A percentile compares a stretch with the other conserved stretches of the same genome.
Evolutionary conservation across 2,329 filamentous ascomycete genomes (phyloP).

Genomic region (Dichotomopilus funicola): DNA sequence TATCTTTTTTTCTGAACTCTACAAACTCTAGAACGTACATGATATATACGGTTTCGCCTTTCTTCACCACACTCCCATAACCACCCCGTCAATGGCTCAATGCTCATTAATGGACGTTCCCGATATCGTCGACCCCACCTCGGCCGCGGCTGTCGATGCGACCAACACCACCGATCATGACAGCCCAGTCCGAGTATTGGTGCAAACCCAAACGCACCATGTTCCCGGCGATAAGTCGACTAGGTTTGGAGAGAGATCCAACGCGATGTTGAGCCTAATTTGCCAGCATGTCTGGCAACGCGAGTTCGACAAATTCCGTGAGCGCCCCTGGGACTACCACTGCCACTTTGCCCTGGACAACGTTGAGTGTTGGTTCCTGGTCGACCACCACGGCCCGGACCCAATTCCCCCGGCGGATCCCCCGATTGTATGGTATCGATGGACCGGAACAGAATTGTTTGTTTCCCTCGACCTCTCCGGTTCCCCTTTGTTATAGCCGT

Average conservation of each 20-base stretch:
- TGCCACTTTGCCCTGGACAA: conserved; percentile 21
- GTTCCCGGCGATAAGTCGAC: conserved; percentile 6
- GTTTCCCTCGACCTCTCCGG: neutral
- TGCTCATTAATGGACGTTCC: neutral
- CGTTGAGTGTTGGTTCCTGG: conserved; percentile 5
- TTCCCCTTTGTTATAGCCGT: neutral
- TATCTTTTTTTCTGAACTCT: neutral
- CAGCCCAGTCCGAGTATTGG: neutral
- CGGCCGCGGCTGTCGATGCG: neutral
- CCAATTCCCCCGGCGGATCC: neutral
- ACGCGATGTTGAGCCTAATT: conserved; percentile 2
- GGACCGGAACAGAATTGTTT: conserved; percentile 5
- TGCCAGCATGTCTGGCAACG: conserved; percentile 9
- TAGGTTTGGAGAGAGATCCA: neutral
- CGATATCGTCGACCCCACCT: neutral
- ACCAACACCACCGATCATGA: neutral
- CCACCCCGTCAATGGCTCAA: neutral
- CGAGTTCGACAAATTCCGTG: neutral
- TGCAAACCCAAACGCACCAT: conserved; percentile 5
- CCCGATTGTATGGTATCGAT: neutral
- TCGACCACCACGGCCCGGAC: conserved; percentile 5
- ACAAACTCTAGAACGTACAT: neutral
- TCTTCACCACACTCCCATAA: neutral
- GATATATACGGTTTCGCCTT: neutral
- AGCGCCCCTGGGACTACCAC: neutral